These are phyloP conservation scores for Nicotiana rustica DNA, from an alignment of 305 asterid species.

Conservation along the genomic window DNA sequence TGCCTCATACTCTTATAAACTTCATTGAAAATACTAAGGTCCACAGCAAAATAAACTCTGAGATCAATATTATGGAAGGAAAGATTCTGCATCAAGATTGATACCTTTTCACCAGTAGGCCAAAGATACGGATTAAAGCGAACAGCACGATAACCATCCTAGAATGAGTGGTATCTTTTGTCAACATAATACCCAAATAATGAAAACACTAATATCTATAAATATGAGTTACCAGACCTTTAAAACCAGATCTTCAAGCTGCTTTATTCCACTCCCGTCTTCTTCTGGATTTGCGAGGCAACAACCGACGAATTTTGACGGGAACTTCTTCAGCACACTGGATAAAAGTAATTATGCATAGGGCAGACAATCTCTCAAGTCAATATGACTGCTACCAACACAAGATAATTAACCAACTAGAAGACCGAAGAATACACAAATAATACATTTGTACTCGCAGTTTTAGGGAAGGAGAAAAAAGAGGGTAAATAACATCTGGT, in stretches of 20 bases:
- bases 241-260: constrained; percentile 71
- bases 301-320: constrained; percentile 85
- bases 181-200: constrained; percentile 32
- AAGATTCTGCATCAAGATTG: background rate
- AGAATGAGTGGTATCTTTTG: constrained; percentile 37
- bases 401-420: background rate
- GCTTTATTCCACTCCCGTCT: constrained; percentile 74
- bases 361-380: constrained; percentile 29
- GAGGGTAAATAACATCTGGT: background rate
- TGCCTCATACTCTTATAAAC: constrained; percentile 21
- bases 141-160: constrained; percentile 92
- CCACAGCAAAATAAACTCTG: background rate
- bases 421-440: background rate
- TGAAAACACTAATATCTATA: constrained; percentile 26
- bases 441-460: background rate
- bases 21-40: background rate
- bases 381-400: background rate
- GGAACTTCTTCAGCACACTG: constrained; percentile 81
- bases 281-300: constrained; percentile 96
- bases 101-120: constrained; percentile 87
- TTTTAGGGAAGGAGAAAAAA: background rate
- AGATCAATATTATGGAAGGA: constrained; percentile 1
- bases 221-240: constrained; percentile 51
- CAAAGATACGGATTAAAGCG: constrained; percentile 95
- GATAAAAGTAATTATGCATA: constrained; percentile 31